Base-by-base conservation (phyloP, 2,329 filamentous ascomycete species). In the Neofusicoccum laricinum region DNA sequence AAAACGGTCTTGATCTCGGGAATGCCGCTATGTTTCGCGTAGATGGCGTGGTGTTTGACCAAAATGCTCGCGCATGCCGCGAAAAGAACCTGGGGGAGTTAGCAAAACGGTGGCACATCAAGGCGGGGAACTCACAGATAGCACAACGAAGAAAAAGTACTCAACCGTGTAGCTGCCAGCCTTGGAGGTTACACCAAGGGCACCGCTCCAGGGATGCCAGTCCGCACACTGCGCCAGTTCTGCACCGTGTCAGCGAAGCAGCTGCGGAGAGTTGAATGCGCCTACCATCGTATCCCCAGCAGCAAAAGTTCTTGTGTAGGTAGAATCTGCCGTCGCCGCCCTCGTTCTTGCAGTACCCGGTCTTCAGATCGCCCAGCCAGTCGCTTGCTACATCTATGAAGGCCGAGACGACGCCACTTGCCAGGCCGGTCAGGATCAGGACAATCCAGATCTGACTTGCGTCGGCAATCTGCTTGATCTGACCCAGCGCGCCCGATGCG, bases 1-100 rank as follows among this genome's bases (percentile, higher is more conserved):
- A 99, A 81, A 8, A 99, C 87, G 2, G 93, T 97, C 82, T 99
- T 99, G 79, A 99, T 96, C 81, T 99, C 94, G 5, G 94, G 93
- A 70, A 99, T 97, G 78, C 94, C 94, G 75, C 92, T 97, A 73
- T 98, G 94, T 75, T 91, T 94, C 53, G 94, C 94, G 77, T 97
- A 92, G 4, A 90, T 83, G 25, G 92, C 92, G 77, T 93, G 98
- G 70, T 90, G 87, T 70, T 90, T 87, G 14, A 98, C 93, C 62
- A 98, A 80, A 61, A 93, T 74, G 61, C 90, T 91, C 10, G 95
- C 92, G 65, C 85, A 86, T 41, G 87, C 82, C 30, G 94, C 93
- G 73, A 96, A 94, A 7, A 90, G 71, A 10, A 94, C 82, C 90
- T 93, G 55, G 15, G 19, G 38, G 11, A 3, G 65, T 81, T 45